Percentiles rank a stretch among this genome's conserved stretches.
Evolutionary conservation across 169 alveolate genomes (phyloP).

Genomic region (Plasmodium blacklocki): DNA sequence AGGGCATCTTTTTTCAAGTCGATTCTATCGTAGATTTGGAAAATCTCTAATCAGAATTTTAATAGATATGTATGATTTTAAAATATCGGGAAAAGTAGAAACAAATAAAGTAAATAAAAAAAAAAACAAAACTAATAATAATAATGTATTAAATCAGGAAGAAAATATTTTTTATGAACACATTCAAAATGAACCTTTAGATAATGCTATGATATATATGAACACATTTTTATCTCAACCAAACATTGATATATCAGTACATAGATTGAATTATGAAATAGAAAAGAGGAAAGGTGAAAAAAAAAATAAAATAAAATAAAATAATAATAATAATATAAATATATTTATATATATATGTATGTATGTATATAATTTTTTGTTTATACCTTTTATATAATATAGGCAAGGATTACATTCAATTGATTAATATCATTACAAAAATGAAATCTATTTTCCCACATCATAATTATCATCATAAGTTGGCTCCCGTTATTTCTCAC

Average conservation of each 20-base stretch:
- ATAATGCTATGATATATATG: slow-evolving; percentile 68
- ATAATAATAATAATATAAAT: neutral
- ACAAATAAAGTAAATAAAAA: slow-evolving; percentile 36
- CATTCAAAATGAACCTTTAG: slow-evolving; percentile 49
- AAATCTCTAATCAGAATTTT: slow-evolving; percentile 42
- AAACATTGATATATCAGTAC: slow-evolving; percentile 38
- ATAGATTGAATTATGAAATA: slow-evolving; percentile 38
- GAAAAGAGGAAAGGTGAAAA: slow-evolving; percentile 37
- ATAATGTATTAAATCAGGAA: slow-evolving; percentile 15
- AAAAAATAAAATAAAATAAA: no score
- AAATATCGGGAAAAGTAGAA: slow-evolving; percentile 19
- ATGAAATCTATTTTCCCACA: slow-evolving; percentile 62
- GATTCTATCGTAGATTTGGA: slow-evolving; percentile 67
- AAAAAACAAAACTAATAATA: neutral
- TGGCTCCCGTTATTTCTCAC: slow-evolving; percentile 56
- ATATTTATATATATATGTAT: slow-evolving; percentile 3
- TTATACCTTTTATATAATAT: neutral
- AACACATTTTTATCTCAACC: slow-evolving; percentile 74
- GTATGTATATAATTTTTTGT: neutral
- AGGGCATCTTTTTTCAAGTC: slow-evolving; percentile 34
- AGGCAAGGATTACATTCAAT: slow-evolving; percentile 29
- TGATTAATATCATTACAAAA: slow-evolving; percentile 33
- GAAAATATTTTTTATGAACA: slow-evolving; percentile 59
- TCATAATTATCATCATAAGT: slow-evolving; percentile 51
- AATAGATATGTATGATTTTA: slow-evolving; percentile 47